Evolutionary conservation across 768 basidiomycete genomes (phyloP).

Genomic region (Suillus ampliporus): DNA sequence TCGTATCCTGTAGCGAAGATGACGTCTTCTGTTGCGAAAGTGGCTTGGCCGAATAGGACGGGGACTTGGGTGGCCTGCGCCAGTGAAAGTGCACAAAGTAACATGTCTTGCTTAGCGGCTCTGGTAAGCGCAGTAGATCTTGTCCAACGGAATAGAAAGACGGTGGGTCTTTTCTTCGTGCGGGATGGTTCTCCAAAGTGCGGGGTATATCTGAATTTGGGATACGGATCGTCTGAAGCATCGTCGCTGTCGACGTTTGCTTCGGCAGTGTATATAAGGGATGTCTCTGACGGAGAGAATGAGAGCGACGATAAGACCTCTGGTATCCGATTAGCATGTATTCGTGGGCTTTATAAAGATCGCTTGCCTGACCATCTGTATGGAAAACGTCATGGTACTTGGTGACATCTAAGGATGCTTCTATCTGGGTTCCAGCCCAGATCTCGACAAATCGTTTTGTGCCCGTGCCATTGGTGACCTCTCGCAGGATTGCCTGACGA

Average conservation of each 20-base stretch:
- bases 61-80: slow-evolving; percentile 17
- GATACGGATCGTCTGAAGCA: slow-evolving; percentile 33
- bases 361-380: slow-evolving; percentile 53
- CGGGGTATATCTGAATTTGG: slow-evolving; percentile 59
- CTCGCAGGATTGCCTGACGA: slow-evolving; percentile 53
- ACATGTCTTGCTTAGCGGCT: slow-evolving; percentile 6
- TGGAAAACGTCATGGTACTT: slow-evolving; percentile 64
- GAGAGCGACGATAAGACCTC: slow-evolving; percentile 52
- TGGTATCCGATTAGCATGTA: neutral
- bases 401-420: slow-evolving; percentile 59
- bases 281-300: slow-evolving; percentile 58
- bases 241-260: slow-evolving; percentile 39
- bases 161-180: slow-evolving; percentile 54
- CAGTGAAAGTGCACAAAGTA: slow-evolving; percentile 18
- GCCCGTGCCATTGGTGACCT: slow-evolving; percentile 27
- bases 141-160: slow-evolving; percentile 60
- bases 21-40: slow-evolving; percentile 50
- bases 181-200: slow-evolving; percentile 66
- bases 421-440: slow-evolving; percentile 52
- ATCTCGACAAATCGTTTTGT: slow-evolving; percentile 64
- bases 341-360: neutral
- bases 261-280: slow-evolving; percentile 67
- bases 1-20: slow-evolving; percentile 70
- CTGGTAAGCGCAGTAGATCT: neutral
- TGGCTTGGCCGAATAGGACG: slow-evolving; percentile 59